These are phyloP conservation scores for Chalciporus piperatus DNA, from an alignment of 768 basidiomycete species.

Conservation along the genomic window DNA sequence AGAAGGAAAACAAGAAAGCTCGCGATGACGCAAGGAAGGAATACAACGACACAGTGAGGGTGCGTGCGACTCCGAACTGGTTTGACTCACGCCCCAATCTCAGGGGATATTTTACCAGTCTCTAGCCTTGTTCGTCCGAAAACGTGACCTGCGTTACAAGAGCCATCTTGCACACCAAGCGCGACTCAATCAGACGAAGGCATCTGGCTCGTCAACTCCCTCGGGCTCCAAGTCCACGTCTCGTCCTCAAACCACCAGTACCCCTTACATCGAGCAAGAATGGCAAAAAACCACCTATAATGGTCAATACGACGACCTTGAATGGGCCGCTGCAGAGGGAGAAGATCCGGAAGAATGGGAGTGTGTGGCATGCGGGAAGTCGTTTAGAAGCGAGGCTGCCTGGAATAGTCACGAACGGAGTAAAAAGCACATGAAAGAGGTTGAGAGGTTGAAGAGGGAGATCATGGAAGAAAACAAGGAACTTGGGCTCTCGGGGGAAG, in stretches of 20 bases:
- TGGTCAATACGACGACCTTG: constrained; percentile 48
- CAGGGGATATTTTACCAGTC: constrained; percentile 41
- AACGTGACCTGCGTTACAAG: constrained; percentile 89
- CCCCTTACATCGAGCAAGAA: constrained; percentile 74
- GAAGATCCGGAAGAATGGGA: constrained; percentile 83
- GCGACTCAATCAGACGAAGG: constrained; percentile 35
- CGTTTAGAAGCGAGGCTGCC: constrained; percentile 86
- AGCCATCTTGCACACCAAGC: constrained; percentile 49
- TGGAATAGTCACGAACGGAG: constrained; percentile 97
- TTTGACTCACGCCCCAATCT: neutral
- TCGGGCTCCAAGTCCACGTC: constrained; percentile 22
- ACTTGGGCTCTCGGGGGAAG: constrained; percentile 49
- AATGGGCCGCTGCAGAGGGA: constrained; percentile 73
- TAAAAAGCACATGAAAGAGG: constrained; percentile 88
- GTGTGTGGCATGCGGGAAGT: constrained; percentile 92
- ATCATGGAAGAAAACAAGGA: constrained; percentile 76
- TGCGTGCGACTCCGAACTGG: constrained; percentile 36
- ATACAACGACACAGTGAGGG: constrained; percentile 89
- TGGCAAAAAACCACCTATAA: constrained; percentile 72
- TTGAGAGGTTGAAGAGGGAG: constrained; percentile 70
- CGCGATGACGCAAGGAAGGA: constrained; percentile 85
- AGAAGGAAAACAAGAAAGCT: constrained; percentile 92
- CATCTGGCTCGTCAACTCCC: constrained; percentile 29
- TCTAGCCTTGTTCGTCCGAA: constrained; percentile 71
- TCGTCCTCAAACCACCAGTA: constrained; percentile 26